phyloP scores from a whole-genome alignment of 768 basidiomycete genomes.

The Mrakia gelida region DNA sequence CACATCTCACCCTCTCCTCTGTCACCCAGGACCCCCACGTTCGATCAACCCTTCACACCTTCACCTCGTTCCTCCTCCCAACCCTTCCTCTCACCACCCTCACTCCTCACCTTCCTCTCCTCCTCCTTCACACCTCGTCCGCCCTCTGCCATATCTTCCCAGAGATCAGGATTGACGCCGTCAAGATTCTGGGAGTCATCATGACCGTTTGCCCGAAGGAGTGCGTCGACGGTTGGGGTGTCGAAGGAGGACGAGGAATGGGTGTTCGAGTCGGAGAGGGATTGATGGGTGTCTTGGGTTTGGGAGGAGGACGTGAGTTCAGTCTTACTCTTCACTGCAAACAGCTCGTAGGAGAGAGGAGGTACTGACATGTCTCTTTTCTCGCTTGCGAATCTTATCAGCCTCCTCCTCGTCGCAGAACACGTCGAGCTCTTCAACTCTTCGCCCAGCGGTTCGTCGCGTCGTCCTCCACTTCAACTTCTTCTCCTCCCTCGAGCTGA shows the following conservation, averaged over 20 bases:
- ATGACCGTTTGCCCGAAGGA: conserved; percentile 8
- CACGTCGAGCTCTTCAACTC: conserved; percentile 45
- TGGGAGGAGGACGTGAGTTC: conserved; percentile 18
- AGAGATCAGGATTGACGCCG: conserved; percentile 84
- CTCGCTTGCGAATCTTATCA: too few relatives aligned
- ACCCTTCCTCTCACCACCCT: conserved; percentile 47
- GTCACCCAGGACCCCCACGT: conserved; percentile 10
- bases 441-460: conserved; percentile 57
- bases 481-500: conserved; percentile 10
- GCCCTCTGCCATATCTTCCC: conserved; percentile 94
- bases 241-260: conserved; percentile 14
- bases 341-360: background rate
- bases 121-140: conserved; percentile 81
- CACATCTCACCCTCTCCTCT: background rate
- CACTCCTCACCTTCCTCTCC: conserved; percentile 64
- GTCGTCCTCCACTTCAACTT: background rate
- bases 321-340: background rate
- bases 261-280: conserved; percentile 43
- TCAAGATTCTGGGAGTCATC: conserved; percentile 41
- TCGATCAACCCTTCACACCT: conserved; percentile 19
- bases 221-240: conserved; percentile 12
- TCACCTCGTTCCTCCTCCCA: conserved; percentile 28
- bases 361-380: conserved; percentile 33
- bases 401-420: background rate
- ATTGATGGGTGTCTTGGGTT: conserved; percentile 42